These are phyloP conservation scores for Cicer judaicum DNA, from an alignment of 306 rosid genomes.

Conservation along the genomic window DNA sequence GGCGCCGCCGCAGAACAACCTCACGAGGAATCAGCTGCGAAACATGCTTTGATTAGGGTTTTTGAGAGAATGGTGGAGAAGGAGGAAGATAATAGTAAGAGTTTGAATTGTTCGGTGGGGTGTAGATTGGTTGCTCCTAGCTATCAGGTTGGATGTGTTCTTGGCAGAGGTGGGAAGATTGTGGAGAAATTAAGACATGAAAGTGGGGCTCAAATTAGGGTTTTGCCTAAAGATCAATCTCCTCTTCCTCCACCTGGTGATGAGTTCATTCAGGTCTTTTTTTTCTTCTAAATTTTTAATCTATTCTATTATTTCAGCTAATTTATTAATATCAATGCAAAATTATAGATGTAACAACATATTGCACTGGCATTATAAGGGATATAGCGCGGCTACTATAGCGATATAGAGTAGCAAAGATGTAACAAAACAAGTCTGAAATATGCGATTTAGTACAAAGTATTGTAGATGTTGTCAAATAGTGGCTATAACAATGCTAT, in stretches of 20 bases:
- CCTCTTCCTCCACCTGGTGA: slow-evolving; percentile 63
- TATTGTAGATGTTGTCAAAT: too few species aligned
- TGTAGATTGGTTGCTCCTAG: slow-evolving; percentile 70
- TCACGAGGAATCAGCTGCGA: slow-evolving; percentile 55
- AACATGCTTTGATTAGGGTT: slow-evolving; percentile 65
- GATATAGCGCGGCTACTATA: too few species aligned
- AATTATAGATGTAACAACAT: slow-evolving; percentile 14
- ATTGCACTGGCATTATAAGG: background rate
- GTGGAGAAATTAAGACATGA: slow-evolving; percentile 77
- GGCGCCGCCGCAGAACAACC: slow-evolving; percentile 20
- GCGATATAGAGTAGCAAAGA: too few species aligned
- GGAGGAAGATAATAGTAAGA: slow-evolving; percentile 37
- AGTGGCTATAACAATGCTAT: too few species aligned
- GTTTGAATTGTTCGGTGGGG: slow-evolving; percentile 40
- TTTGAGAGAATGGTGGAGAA: slow-evolving; percentile 57
- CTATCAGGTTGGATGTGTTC: slow-evolving; percentile 69
- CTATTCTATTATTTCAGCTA: background rate
- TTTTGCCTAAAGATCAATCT: slow-evolving; percentile 66
- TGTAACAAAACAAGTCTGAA: too few species aligned
- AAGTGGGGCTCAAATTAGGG: slow-evolving; percentile 74
- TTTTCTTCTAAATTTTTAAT: background rate
- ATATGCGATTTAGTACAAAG: too few species aligned
- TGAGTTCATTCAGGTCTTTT: slow-evolving; percentile 72
- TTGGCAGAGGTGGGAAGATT: slow-evolving; percentile 72
- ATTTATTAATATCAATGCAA: background rate